Evolutionary conservation across 129 eudicot species (phyloP), one percentile per base, ranked within the genome.

Genomic region (Daucus carota): DNA sequence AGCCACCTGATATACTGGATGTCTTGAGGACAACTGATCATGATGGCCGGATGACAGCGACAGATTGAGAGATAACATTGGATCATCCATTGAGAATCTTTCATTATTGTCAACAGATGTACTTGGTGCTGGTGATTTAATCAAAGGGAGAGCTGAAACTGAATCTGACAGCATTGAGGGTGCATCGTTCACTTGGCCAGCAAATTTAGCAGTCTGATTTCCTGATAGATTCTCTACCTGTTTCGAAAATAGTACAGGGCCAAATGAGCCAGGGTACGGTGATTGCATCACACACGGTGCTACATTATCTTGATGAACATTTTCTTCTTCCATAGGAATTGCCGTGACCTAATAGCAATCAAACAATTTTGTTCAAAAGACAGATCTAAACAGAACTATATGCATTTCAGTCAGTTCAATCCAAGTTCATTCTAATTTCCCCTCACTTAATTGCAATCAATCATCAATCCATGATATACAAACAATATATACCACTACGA

Each of bases 271-370:
- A 11, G 85, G 85, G 74, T 60, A 85, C 60, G 75, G 36, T 43
- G 75, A 71, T 6, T 71, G 75, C 34, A 24, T 71, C 33, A 72
- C 70, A 26, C 65, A 63, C 66, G 57, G 85, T 70, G 62, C 70
- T 32, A 28, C 46, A 57, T 50, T 79, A 28, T 86, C 86, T 76
- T 86, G 81, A 67, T 77, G 74, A 73, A 41, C 73, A 26, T 74
- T 71, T 18, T 75, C 75, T 83, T 92, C 92, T 83, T 90, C 89
- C 72, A 79, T 50, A 69, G 88, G 89, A 63, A 72, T 80, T 50
- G 81, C 90, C 57, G 78, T 74, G 66, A 90, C 96, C 97, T 92
- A 74, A 70, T 14, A 5, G 78, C 74, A 79, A 81, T 22, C 52
- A 59, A 78, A 15, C 1, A 32, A 68, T 20, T 33, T 17, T 15